These are phyloP conservation scores for Yamadazyma membranifaciens DNA, from an alignment of 1,139 yeast species.

Conservation along the genomic window DNA sequence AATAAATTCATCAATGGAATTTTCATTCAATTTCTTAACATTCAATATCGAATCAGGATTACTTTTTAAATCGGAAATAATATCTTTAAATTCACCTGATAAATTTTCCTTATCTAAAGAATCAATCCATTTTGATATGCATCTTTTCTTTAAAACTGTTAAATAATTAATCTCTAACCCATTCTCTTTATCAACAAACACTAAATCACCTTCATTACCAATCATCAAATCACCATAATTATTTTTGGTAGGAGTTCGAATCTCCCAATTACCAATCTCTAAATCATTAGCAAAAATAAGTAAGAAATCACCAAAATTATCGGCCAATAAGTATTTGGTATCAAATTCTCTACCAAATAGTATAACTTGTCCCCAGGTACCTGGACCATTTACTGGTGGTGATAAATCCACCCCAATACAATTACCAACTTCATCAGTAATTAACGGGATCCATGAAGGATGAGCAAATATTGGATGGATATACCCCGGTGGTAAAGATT, in stretches of 20 bases:
- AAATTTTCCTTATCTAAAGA: conserved; percentile 19
- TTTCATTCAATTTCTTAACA: conserved; percentile 16
- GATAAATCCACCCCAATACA: conserved; percentile 86
- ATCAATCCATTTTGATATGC: conserved; percentile 30
- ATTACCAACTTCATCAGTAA: conserved; percentile 87
- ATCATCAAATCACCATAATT: conserved; percentile 53
- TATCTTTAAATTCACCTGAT: conserved; percentile 6
- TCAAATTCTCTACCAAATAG: conserved; percentile 89
- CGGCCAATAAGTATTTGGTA: conserved; percentile 73
- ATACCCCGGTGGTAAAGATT: conserved; percentile 70
- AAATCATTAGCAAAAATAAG: conserved; percentile 80
- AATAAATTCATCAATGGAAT: conserved; percentile 30
- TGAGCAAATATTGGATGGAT: conserved; percentile 78
- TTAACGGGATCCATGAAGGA: conserved; percentile 85
- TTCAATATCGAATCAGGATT: conserved; percentile 20
- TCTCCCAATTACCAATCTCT: conserved; percentile 71
- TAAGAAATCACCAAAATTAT: conserved; percentile 83
- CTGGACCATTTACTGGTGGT: conserved; percentile 63
- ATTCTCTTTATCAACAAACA: conserved; percentile 30
- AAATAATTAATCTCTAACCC: conserved; percentile 14
- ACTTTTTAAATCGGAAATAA: conserved; percentile 20
- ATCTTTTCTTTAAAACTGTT: conserved; percentile 15
- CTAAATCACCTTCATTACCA: conserved; percentile 69
- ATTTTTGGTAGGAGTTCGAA: conserved; percentile 49
- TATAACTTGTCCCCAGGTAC: conserved; percentile 81